phyloP scores from a whole-genome alignment of 2,329 filamentous ascomycete species.

The Bertia moriformis region DNA sequence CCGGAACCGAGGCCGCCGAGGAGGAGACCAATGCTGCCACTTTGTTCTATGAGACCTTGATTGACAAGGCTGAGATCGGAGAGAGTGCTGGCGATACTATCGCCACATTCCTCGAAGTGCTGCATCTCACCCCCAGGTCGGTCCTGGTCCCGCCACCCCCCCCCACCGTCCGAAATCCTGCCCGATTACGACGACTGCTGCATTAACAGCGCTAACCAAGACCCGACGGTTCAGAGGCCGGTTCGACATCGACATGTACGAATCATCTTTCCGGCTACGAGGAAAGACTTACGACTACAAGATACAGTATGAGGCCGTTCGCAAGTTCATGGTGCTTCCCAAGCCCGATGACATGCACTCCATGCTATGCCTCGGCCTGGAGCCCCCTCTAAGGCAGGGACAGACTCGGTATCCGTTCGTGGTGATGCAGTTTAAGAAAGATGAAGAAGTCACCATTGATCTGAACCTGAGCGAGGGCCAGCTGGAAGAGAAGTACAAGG shows the following conservation, averaged over 20 bases:
- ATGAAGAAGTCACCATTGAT: slow-evolving; percentile 92
- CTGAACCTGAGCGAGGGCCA: slow-evolving; percentile 89
- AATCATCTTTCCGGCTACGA: slow-evolving; percentile 85
- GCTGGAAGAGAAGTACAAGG: slow-evolving; percentile 72
- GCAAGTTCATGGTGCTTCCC: slow-evolving; percentile 96
- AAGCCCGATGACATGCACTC: slow-evolving; percentile 97
- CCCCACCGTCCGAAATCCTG: background rate
- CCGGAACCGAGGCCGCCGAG: slow-evolving; percentile 53
- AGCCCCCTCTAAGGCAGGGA: slow-evolving; percentile 87
- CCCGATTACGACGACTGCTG: slow-evolving; percentile 4
- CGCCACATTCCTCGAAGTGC: slow-evolving; percentile 87
- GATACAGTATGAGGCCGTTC: slow-evolving; percentile 93
- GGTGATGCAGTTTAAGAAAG: slow-evolving; percentile 97
- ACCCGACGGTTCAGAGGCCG: slow-evolving; percentile 63
- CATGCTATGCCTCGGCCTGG: slow-evolving; percentile 84
- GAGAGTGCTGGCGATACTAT: slow-evolving; percentile 96
- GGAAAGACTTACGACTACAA: slow-evolving; percentile 99
- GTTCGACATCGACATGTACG: slow-evolving; percentile 99
- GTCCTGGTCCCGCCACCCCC: slow-evolving; percentile 11
- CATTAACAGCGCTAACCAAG: background rate
- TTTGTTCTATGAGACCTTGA: slow-evolving; percentile 90
- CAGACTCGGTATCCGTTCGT: slow-evolving; percentile 96
- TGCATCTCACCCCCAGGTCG: slow-evolving; percentile 91
- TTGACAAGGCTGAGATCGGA: slow-evolving; percentile 97
- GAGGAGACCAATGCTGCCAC: slow-evolving; percentile 91